Evolutionary conservation across 306 rosid species (phyloP).

Genomic region (Vachellia pachyceras): DNA sequence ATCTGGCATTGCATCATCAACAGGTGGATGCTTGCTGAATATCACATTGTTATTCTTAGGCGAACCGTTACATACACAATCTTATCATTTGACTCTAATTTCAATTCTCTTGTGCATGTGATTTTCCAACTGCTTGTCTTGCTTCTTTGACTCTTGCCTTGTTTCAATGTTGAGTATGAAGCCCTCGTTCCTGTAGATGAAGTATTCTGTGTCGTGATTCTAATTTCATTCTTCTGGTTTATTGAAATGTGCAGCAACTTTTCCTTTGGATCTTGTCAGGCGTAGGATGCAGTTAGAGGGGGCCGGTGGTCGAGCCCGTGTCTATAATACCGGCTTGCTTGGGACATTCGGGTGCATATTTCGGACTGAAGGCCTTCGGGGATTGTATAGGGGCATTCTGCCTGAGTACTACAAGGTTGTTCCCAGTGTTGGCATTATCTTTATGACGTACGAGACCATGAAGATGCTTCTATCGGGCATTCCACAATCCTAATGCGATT

Average conservation of each 20-base stretch:
- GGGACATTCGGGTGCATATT: constrained; percentile 69
- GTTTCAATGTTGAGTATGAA: not conserved
- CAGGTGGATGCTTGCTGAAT: constrained; percentile 53
- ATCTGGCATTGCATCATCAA: constrained; percentile 89
- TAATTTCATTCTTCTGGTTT: not conserved
- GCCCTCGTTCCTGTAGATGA: not conserved
- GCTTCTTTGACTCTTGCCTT: not conserved
- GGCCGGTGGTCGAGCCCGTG: constrained; percentile 71
- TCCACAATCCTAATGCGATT: constrained; percentile 42
- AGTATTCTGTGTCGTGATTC: not conserved
- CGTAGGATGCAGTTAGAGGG: constrained; percentile 90
- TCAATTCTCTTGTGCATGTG: not conserved
- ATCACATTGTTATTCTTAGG: not conserved
- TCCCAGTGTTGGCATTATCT: constrained; percentile 84
- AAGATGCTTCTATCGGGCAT: constrained; percentile 53
- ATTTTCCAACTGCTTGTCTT: not conserved
- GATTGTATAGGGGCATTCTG: constrained; percentile 82
- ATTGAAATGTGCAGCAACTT: constrained; percentile 61
- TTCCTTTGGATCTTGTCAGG: constrained; percentile 88
- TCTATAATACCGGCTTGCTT: constrained; percentile 65
- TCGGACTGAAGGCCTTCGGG: constrained; percentile 66
- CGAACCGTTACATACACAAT: not conserved
- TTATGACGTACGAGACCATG: constrained; percentile 81
- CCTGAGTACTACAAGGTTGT: constrained; percentile 93
- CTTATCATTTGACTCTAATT: constrained; percentile 18